A percentile compares a stretch with the other conserved stretches of the same genome.
These are phyloP conservation scores for Pseudozyma sp. DNA, from an alignment of 1,284 basidiomycete species.

Conservation along the genomic window DNA sequence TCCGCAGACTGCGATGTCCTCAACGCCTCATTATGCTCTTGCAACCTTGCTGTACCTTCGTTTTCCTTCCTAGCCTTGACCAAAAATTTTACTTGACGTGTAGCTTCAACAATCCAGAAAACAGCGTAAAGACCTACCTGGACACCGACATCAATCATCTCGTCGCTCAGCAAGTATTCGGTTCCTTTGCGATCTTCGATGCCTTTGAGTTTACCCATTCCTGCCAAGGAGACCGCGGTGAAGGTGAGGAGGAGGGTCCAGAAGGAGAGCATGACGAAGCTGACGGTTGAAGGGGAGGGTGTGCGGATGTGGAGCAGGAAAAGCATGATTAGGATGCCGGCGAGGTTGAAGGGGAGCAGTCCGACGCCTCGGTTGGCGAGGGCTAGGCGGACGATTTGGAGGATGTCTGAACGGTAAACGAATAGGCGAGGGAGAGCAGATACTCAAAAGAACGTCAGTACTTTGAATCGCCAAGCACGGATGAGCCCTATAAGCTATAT, in stretches of 20 bases:
- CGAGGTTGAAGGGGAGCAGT: slow-evolving; percentile 53
- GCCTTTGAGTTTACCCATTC: slow-evolving; percentile 29
- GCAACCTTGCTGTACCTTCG: slow-evolving; percentile 9
- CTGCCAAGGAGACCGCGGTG: slow-evolving; percentile 39
- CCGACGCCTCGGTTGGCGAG: slow-evolving; percentile 54
- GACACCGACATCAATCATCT: slow-evolving; percentile 53
- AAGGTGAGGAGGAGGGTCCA: slow-evolving; percentile 47
- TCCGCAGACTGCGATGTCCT: slow-evolving; percentile 13
- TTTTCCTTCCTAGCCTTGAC: slow-evolving; percentile 1
- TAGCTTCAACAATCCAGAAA: slow-evolving; percentile 32
- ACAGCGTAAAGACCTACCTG: slow-evolving; percentile 48
- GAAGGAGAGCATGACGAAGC: slow-evolving; percentile 34
- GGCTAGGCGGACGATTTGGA: slow-evolving; percentile 55
- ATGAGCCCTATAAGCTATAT: not conserved
- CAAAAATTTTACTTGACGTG: slow-evolving; percentile 6
- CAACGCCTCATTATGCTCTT: slow-evolving; percentile 8
- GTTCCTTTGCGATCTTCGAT: slow-evolving; percentile 43
- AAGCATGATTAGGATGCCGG: slow-evolving; percentile 48
- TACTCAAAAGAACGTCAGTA: not conserved
- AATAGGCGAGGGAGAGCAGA: not conserved
- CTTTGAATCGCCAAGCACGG: not conserved
- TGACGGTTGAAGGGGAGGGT: slow-evolving; percentile 2
- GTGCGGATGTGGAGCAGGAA: slow-evolving; percentile 43
- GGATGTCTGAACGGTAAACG: slow-evolving; percentile 36
- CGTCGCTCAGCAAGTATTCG: slow-evolving; percentile 52